Evolutionary conservation across 371 early-diverging fungal genomes (phyloP), one percentile per base, ranked within the genome.

Genomic region (Smittium culicis): DNA sequence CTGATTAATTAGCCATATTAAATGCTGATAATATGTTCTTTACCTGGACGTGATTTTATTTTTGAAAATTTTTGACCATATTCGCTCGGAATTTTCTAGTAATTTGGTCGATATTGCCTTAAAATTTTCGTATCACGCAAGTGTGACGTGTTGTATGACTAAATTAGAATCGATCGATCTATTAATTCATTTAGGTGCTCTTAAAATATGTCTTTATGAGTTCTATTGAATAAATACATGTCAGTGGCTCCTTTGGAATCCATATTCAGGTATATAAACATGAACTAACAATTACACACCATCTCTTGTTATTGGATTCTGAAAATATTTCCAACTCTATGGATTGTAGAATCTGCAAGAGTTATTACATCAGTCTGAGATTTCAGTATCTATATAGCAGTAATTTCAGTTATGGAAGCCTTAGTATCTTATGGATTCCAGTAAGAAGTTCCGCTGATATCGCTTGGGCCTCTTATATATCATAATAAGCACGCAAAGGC

Each of bases 391-490:
- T 5, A 20, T 20, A 11, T 5, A 11, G 45, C 11, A 45, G 45
- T 45, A 20, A 11, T 45, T 45, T 45, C 45, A 45, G 5, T 5
- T 20, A 5, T 20, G 20, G 20, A 5, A 45, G 5, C 20, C 45
- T 5, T 45, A 45, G 5, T 20, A 45, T 5, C 45, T 11, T 45
- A 11, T 11, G 45, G 5, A 5, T 45, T 20, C 45, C 32, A 27
- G 1, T 5, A 16, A 24, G 2, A 24, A 66, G 8, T 24, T 54
- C 70, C 32, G 54, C 54, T 11, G 32, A 28, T 0, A 70, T 27
- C 17, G 70, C 65, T 29, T 34, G 33, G 28, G 63, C 3, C 24
- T 54, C 8, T 67, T 1, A 70, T 70, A 3, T 66, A 25, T 14
- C 62, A n/a, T 32, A 63, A 66, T 29, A 70, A 67, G 29, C 34